Evolutionary conservation across 495 filamentous ascomycete species (phyloP).

Genomic region (Tuber aestivum): DNA sequence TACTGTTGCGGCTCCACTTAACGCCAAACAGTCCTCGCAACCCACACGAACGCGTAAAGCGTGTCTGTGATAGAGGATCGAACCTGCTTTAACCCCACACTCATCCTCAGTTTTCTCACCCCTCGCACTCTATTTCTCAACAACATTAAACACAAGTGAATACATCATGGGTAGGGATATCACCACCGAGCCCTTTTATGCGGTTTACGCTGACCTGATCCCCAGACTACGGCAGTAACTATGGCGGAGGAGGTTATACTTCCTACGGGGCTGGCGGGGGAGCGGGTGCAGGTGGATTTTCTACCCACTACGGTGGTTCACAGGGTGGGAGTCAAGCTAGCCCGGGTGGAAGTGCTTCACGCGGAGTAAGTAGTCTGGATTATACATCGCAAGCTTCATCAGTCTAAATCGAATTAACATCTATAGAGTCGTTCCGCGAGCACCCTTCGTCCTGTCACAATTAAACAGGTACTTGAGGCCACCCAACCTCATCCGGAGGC

Average conservation of each 20-base stretch:
- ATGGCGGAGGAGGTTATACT: constrained; percentile 42
- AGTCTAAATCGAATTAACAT: constrained; percentile 17
- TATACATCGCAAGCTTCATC: neutral
- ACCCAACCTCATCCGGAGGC: constrained; percentile 65
- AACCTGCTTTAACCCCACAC: constrained; percentile 8
- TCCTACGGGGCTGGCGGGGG: constrained; percentile 58
- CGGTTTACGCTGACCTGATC: constrained; percentile 25
- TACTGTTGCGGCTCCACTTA: neutral
- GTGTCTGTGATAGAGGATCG: constrained; percentile 19
- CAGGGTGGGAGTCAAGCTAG: constrained; percentile 51
- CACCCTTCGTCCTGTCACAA: constrained; percentile 82
- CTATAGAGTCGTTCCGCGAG: constrained; percentile 54
- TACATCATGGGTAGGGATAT: constrained; percentile 31
- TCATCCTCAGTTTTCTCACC: constrained; percentile 5
- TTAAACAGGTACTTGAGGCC: constrained; percentile 86
- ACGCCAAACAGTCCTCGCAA: neutral
- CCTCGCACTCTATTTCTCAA: constrained; percentile 3
- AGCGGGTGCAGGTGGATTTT: constrained; percentile 62
- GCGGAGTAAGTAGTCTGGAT: constrained; percentile 30
- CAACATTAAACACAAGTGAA: constrained; percentile 1
- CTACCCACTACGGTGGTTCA: constrained; percentile 51
- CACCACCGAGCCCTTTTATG: neutral
- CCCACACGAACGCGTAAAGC: constrained; percentile 33
- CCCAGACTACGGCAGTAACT: constrained; percentile 36
- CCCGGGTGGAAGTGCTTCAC: constrained; percentile 45